Base-by-base conservation (phyloP, 352 stramenopile species). In the Pythium dissotocum region DNA sequence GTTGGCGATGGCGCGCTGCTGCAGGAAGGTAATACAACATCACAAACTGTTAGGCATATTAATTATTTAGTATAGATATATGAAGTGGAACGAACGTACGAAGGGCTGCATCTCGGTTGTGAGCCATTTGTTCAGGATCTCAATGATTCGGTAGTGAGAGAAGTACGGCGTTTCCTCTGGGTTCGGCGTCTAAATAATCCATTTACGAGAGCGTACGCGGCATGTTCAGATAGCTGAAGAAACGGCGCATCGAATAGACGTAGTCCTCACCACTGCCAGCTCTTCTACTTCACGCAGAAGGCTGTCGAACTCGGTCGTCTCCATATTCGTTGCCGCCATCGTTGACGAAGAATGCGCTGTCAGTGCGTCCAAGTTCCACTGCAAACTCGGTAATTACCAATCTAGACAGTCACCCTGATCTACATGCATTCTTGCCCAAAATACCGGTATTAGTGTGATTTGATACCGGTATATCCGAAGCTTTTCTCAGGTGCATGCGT, bases 101-200 rank as follows among this genome's bases (percentile, higher is more conserved):
- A 71, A 56, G 2, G 72, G 67, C 3, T 60, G 42, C n/a, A 77
- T 58, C 6, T 57, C 21, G 18, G 78, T 79, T 33, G 71, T 77
- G 48, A 83, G 72, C 49, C 83, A 71, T 61, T 85, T 87, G 59
- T 82, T 76, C 32, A 89, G 65, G 58, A 82, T 82, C 68, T 89
- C 77, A 36, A 85, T 71, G 36, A 77, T 74, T 30, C 75, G 78
- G 69, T 89, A 89, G 48, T 81, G 74, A 36, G 77, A 74, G 32
- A 65, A 70, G 70, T 88, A 87, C 40, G 83, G 80, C 58, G 67
- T 72, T 40, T 74, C 63, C 58, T 88, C 79, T 5, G 82, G 77
- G 53, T 76, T 82, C 58, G 76, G 73, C 63, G 78, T 70, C 81
- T 88, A 44, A 26, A 13, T 2, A 3, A 8, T 2, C 4, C n/a